Conservation (phyloP, 23 red algal species). For the Gracilaria vermiculophylla region DNA sequence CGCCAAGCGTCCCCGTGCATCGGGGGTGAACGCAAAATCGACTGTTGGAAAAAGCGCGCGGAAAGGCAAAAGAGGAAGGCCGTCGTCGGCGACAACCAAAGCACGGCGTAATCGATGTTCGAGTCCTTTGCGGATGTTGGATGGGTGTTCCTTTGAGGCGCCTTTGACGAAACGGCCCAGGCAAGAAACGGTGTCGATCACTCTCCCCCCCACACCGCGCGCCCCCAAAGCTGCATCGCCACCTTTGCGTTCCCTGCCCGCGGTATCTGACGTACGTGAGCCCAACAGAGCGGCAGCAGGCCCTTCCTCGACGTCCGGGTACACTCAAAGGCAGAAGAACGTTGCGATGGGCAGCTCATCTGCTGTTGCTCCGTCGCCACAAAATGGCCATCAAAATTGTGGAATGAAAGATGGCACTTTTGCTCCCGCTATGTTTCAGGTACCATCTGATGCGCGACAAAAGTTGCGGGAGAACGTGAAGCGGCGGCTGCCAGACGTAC, state of each 20-base stretch:
- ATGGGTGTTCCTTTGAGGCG: not conserved
- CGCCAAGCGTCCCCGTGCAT: not conserved
- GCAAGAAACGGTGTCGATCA: not conserved
- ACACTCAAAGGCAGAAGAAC: no score
- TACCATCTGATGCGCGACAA: not conserved
- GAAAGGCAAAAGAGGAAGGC: not conserved
- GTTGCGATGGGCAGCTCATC: not conserved
- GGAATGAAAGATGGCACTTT: not conserved
- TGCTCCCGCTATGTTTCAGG: not conserved
- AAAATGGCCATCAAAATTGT: not conserved
- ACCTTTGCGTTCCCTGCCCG: not conserved
- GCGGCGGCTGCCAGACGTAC: not conserved
- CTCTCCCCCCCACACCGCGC: not conserved
- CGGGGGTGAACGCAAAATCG: not conserved
- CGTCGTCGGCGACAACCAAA: not conserved
- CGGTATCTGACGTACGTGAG: not conserved
- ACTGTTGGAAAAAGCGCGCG: not conserved
- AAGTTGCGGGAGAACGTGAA: conserved; percentile 18
- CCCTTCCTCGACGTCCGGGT: not conserved
- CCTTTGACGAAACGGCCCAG: not conserved
- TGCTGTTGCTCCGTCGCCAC: not conserved
- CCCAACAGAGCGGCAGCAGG: not conserved
- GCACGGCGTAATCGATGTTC: not conserved
- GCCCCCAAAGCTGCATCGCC: not conserved
- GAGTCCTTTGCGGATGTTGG: not conserved